Evolutionary conservation across 106 monocot genomes (phyloP), one percentile per base, ranked within the genome.

Genomic region (Triglochin maritima): DNA sequence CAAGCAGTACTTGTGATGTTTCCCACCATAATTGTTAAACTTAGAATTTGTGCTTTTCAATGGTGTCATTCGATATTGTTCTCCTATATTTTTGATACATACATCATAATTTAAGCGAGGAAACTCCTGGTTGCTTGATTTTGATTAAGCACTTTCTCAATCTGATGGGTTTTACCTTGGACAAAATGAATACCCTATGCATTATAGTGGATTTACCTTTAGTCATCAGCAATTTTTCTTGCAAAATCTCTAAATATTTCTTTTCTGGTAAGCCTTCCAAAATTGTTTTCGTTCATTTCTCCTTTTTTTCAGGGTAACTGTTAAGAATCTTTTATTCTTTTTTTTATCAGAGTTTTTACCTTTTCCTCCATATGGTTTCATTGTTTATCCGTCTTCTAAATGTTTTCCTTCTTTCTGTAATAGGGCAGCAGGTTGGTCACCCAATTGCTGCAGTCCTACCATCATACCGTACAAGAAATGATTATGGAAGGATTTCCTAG

Each of bases 401-500:
- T 11, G 43, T 9, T 44, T 9, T 12, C 62, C 8, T 44, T 43
- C 62, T 62, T 45, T 14, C 29, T 44, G 14, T 49, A 3, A 3
- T 50, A 65, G 48, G 65, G 59, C 67, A 65, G 65, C 84, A 84
- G 64, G 64, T 59, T 73, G 87, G 82, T 50, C 81, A 87, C 72
- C 76, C 86, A 9, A 58, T 81, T 67, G 62, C 73, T 62, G 73
- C 84, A 9, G 56, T 73, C 44, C 59, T 76, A 46, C 84, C 83
- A 47, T 69, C 86, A 57, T 77, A 69, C 48, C 72, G 68, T 77
- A 62, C 65, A 59, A 82, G 82, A 77, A 77, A 89, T 68, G 82
- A 83, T 52, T 84, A 78, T 79, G 80, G 86, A 56, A 80, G 80
- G 67, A 81, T 94, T 56, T 67, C 61, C 60, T 83, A 65, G 75